Evolutionary conservation across 495 filamentous ascomycete species (phyloP), one percentile per base, ranked within the genome.

Genomic region (Pseudomonodictys pantanalensis): DNA sequence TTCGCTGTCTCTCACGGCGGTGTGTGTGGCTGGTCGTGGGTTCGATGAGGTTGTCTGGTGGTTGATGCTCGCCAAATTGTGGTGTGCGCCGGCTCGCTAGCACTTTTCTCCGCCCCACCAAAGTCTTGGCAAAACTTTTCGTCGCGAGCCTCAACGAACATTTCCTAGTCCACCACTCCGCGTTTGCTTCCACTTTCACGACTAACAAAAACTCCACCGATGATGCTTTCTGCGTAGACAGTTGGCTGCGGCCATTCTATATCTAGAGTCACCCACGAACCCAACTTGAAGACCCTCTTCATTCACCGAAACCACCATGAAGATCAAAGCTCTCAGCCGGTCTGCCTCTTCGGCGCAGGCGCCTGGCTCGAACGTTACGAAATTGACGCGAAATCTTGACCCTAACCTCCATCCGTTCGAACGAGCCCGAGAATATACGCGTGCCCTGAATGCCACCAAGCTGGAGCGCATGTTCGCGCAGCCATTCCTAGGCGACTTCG

Each of bases 401-500:
- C 95, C 93, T 10, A 84, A 89, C 29, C 80, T 93, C 51, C 93
- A 98, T 78, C 95, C 95, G 22, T 97, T 97, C 73, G 92, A 95
- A 72, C 80, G 90, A 65, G 93, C 91, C 45, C 80, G 95, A 70
- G 93, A 98, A 76, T 97, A 97, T 69, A 90, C 87, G 7, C 79
- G 89, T 49, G 88, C 89, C 25, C 81, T 91, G 66, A 97, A 92
- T 83, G 91, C 92, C 7, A 88, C 89, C 46, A 98, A 98, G 67
- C 72, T 98, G 50, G 90, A 97, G 73, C 86, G 93, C 62, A 91
- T 98, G 84, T 97, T 97, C 69, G 92, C 93, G 20, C 85, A 90
- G 51, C 93, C 93, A 3, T 98, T 98, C 70, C 74, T 98, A 39
- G 87, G 78, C 0, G 88, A 96, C 66, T 81, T 98, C 49, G 92